phyloP scores from a whole-genome alignment of 176 grass and related monocot species.

The Puccinellia tenuiflora region DNA sequence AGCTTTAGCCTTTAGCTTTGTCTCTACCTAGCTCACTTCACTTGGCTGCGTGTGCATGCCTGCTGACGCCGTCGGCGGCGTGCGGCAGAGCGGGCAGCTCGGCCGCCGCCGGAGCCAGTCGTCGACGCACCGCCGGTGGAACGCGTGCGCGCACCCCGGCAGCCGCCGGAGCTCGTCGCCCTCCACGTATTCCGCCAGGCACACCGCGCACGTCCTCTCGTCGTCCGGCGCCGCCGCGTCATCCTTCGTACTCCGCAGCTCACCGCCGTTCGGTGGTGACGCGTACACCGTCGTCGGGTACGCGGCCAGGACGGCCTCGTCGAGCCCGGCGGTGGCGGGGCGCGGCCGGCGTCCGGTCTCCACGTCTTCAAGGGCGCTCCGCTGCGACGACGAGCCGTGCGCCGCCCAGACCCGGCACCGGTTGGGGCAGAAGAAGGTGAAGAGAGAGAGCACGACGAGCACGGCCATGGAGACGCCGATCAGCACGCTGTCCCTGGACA shows the following conservation, averaged over 20 bases:
- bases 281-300: constrained; percentile 32
- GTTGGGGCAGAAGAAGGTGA: constrained; percentile 1
- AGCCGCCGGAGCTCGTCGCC: constrained; percentile 41
- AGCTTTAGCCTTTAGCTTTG: too few relatives aligned
- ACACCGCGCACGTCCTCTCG: not conserved
- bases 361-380: not conserved
- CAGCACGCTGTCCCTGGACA: not conserved
- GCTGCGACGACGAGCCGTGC: not conserved
- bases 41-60: not conserved
- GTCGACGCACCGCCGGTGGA: constrained; percentile 52
- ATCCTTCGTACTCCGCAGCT: not conserved
- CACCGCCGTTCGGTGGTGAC: not conserved
- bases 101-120: constrained; percentile 40
- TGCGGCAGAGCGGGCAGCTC: constrained; percentile 59
- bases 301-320: constrained; percentile 20
- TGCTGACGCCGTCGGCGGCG: not conserved
- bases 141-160: constrained; percentile 47
- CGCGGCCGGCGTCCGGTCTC: not conserved
- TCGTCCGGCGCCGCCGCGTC: not conserved
- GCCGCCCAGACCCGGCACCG: not conserved
- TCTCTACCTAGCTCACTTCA: not conserved
- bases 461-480: not conserved
- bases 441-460: not conserved
- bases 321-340: not conserved
- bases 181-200: constrained; percentile 19